Evolutionary conservation across 192 early-diverging fungal genomes (phyloP), one percentile per base, ranked within the genome.

Genomic region (Dissophora globulifera): DNA sequence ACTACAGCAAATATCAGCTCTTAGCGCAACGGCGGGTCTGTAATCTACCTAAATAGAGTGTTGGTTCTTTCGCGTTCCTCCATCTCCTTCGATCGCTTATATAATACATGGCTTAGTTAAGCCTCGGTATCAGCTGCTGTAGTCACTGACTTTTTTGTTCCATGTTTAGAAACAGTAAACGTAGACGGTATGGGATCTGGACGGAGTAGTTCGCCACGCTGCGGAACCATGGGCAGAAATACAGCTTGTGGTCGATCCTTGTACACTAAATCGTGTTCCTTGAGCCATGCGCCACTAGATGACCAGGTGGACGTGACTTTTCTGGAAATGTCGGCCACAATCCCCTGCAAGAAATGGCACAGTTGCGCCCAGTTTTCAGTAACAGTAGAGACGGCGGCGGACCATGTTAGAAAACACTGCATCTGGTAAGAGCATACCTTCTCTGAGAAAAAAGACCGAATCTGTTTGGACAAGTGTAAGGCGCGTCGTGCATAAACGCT

Each of bases 201-300:
- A 5, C 51, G 26, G 4, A 32, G 13, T n/a, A 53, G 33, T 17
- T 9, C 30, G 5, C 51, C 51, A 2, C 51, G 27, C 13, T 53
- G 51, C 3, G 29, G 51, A 53, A 53, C 51, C 51, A 53, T 53
- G 6, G 51, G 51, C 51, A 53, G 33, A 32, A 53, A 53, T 6
- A 53, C 31, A 17, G 20, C 51, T 17, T 53, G 51, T 17, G 51
- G 51, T 32, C 51, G 51, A 53, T 53, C 51, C 23, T 53, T 30
- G 16, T 53, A 31, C 13, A 31, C 19, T 32, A 32, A 31, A 17
- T 53, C 51, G 51, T 53, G 31, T n/a, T 4, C 13, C 20, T 53
- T 53, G 26, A 11, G 1, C 17, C 30, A 19, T 4, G 30, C 29
- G 27, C 30, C 30, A 5, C 4, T 17, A 1, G 9, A 4, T 8